Percentiles rank a stretch among this genome's conserved stretches.
Evolutionary conservation across 2,329 filamentous ascomycete genomes (phyloP).

Genomic region (Sarocladiaceae sp.): DNA sequence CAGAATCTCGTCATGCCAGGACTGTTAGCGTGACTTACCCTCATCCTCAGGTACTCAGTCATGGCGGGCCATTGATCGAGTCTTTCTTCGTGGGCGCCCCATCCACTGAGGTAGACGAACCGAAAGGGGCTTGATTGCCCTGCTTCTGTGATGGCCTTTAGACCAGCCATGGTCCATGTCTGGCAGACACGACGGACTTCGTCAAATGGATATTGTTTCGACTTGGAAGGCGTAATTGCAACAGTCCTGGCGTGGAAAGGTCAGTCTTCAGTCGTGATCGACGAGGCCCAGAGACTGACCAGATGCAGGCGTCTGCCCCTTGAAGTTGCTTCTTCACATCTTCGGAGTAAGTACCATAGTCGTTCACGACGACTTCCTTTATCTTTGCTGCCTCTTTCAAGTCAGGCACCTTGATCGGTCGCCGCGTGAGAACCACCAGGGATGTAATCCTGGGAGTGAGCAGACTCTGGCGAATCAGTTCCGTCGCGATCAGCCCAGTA

Average conservation of each 20-base stretch:
- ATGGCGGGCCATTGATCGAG: background rate
- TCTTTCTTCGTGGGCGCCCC: background rate
- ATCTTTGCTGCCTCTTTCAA: constrained; percentile 28
- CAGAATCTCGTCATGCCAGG: background rate
- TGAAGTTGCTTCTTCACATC: constrained; percentile 30
- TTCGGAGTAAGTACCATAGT: constrained; percentile 35
- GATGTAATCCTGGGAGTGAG: constrained; percentile 22
- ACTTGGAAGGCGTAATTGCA: constrained; percentile 11
- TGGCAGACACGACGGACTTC: constrained; percentile 29
- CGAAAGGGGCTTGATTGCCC: constrained; percentile 14
- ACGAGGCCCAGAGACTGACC: constrained; percentile 20
- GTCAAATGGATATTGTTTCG: constrained; percentile 18
- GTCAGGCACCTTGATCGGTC: constrained; percentile 19
- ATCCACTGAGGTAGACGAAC: constrained; percentile 10
- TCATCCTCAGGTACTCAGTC: background rate
- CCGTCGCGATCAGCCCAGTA: constrained; percentile 34
- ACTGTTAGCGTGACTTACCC: background rate
- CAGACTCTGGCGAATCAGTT: constrained; percentile 35
- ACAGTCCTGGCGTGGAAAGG: constrained; percentile 6
- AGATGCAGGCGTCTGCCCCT: constrained; percentile 36
- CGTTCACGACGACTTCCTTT: constrained; percentile 29
- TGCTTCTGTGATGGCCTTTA: constrained; percentile 9
- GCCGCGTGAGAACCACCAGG: constrained; percentile 35
- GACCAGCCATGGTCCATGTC: constrained; percentile 11
- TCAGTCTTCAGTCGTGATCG: background rate